Evolutionary conservation across 2,329 filamentous ascomycete species (phyloP).

Genomic region (Diaporthe batatas): DNA sequence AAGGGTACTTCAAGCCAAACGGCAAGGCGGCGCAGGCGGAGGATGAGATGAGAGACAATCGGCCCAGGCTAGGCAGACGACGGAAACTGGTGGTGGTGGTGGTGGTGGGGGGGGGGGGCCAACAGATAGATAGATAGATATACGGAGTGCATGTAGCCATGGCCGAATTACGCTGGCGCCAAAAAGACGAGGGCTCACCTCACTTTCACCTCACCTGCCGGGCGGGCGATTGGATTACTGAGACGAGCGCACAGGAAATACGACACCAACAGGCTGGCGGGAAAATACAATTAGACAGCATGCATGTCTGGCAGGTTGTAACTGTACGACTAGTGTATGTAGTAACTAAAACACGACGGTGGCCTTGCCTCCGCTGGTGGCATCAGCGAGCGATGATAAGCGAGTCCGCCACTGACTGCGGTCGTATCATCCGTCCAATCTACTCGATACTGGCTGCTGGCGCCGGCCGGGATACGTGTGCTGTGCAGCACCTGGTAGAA

Average conservation of each 20-base stretch:
- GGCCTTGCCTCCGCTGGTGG: slow-evolving; percentile 22
- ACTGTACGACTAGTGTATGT: no score
- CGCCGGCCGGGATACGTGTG: background rate
- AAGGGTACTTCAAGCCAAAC: background rate
- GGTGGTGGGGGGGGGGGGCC: background rate
- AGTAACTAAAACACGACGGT: slow-evolving; percentile 14
- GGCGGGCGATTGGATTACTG: slow-evolving; percentile 8
- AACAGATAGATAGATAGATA: slow-evolving; percentile 13
- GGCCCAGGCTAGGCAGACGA: background rate
- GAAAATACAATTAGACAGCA: background rate
- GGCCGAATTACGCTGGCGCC: slow-evolving; percentile 15
- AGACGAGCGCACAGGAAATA: no score
- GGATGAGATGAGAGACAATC: background rate
- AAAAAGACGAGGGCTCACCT: slow-evolving; percentile 15
- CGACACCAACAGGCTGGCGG: slow-evolving; percentile 17
- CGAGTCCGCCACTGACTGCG: slow-evolving; percentile 10
- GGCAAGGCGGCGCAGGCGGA: background rate
- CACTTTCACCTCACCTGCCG: slow-evolving; percentile 13
- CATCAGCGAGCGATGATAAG: slow-evolving; percentile 14
- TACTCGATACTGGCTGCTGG: slow-evolving; percentile 15
- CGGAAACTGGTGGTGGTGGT: background rate
- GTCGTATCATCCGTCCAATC: slow-evolving; percentile 27
- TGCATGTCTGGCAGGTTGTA: slow-evolving; percentile 7
- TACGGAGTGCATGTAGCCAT: slow-evolving; percentile 20
- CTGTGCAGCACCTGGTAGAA: slow-evolving; percentile 4